Conservation (phyloP, 208 protist species). For the Trypanosomatidae sp. region DNA sequence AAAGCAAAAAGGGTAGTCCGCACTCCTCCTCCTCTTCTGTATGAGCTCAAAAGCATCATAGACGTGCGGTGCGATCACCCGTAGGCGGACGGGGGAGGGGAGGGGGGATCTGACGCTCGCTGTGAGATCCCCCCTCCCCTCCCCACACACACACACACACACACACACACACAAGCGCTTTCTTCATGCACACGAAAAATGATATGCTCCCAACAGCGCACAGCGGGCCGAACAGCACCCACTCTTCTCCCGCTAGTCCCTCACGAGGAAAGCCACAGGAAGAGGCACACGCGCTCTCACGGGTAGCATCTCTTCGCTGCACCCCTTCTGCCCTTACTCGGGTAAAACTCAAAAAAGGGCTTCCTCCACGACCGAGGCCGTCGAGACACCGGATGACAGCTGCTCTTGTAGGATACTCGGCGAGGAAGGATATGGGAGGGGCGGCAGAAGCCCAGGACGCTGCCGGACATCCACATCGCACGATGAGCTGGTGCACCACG, state of each 20-base stretch:
- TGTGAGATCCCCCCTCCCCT: background rate
- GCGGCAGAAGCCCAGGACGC: background rate
- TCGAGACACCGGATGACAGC: conserved; percentile 9
- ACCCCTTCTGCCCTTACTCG: background rate
- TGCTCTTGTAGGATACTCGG: conserved; percentile 25
- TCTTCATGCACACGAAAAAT: background rate
- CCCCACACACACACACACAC: background rate
- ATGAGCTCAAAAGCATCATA: background rate
- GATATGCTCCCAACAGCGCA: background rate
- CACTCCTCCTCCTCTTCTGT: background rate
- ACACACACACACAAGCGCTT: background rate
- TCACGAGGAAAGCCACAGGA: background rate
- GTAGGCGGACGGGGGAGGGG: background rate
- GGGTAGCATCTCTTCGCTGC: background rate
- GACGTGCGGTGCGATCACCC: background rate
- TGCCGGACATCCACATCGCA: background rate
- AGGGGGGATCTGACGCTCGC: background rate
- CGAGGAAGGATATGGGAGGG: conserved; percentile 10
- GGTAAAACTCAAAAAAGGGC: background rate
- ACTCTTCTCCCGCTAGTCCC: background rate
- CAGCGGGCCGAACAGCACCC: background rate
- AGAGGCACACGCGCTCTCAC: background rate
- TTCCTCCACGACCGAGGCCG: conserved; percentile 2
- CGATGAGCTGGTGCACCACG: background rate
- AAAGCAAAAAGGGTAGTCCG: background rate